A percentile compares a stretch with the other conserved stretches of the same genome.
These are phyloP conservation scores for Globisporangium alternatum DNA, from an alignment of 352 stramenopile genomes.

Conservation along the genomic window DNA sequence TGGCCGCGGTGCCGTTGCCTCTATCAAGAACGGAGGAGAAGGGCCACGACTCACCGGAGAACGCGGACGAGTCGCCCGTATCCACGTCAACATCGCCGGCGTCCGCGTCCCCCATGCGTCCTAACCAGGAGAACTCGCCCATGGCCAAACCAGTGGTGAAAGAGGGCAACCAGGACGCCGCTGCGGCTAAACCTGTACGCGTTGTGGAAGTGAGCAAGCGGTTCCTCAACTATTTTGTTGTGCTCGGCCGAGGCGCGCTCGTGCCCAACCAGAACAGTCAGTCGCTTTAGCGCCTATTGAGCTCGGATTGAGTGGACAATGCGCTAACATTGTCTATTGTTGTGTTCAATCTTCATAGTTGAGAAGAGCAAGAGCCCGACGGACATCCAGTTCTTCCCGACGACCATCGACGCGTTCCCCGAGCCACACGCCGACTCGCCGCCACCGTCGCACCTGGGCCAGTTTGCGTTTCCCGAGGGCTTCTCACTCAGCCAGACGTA, in stretches of 20 bases:
- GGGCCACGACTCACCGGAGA: slow-evolving; percentile 49
- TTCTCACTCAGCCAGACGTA: slow-evolving; percentile 63
- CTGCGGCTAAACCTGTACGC: slow-evolving; percentile 38
- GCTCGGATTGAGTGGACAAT: not conserved
- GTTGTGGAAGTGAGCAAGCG: slow-evolving; percentile 77
- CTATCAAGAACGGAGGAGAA: slow-evolving; percentile 36
- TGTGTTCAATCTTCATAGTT: slow-evolving; percentile 26
- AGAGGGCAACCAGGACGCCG: slow-evolving; percentile 28
- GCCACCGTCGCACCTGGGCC: slow-evolving; percentile 56
- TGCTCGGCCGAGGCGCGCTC: slow-evolving; percentile 58
- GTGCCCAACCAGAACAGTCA: slow-evolving; percentile 64
- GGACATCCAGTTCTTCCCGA: slow-evolving; percentile 67
- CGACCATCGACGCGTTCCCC: slow-evolving; percentile 63
- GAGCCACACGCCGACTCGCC: slow-evolving; percentile 57
- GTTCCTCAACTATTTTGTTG: slow-evolving; percentile 83
- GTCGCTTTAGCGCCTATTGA: slow-evolving; percentile 13
- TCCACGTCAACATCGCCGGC: slow-evolving; percentile 14
- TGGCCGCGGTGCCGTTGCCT: not conserved
- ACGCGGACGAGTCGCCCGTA: slow-evolving; percentile 31
- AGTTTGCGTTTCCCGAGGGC: slow-evolving; percentile 82
- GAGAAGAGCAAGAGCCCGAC: slow-evolving; percentile 70
- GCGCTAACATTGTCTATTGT: not conserved
- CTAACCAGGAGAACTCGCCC: slow-evolving; percentile 34
- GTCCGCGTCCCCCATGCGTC: slow-evolving; percentile 12
- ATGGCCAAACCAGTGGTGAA: slow-evolving; percentile 18